Conservation (phyloP, 139 green algal genomes). For the Chlamydomonas incerta region DNA sequence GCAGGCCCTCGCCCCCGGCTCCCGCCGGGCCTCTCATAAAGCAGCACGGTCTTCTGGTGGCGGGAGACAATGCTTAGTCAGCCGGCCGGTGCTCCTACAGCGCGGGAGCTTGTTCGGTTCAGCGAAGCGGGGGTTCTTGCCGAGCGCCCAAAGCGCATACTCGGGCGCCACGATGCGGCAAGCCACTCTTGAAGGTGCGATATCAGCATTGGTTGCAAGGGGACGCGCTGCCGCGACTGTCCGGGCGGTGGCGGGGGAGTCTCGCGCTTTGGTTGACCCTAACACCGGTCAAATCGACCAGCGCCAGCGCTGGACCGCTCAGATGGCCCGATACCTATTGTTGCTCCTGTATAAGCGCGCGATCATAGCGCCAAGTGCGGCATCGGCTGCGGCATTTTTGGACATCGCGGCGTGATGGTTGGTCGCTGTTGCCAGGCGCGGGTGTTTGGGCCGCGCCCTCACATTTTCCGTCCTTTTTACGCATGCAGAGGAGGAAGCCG, state of each 20-base stretch:
- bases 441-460: background rate
- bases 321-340: too few species aligned
- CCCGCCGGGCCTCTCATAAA: too few species aligned
- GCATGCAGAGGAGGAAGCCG: background rate
- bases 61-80: background rate
- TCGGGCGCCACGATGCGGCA: constrained; percentile 9
- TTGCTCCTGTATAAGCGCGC: background rate
- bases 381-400: background rate
- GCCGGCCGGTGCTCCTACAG: background rate
- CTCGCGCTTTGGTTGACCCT: background rate
- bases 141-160: constrained; percentile 7
- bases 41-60: too few species aligned
- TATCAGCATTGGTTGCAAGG: background rate
- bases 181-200: background rate
- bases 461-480: background rate
- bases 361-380: background rate
- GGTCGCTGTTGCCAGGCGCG: background rate
- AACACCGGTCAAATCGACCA: too few species aligned
- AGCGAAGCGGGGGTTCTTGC: background rate
- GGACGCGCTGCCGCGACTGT: too few species aligned
- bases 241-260: background rate
- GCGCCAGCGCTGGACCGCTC: too few species aligned
- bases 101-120: background rate
- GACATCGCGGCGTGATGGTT: background rate
- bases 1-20: too few species aligned